Base-by-base conservation (phyloP, 2,329 filamentous ascomycete genomes). In the Sporothrix humicola region DNA sequence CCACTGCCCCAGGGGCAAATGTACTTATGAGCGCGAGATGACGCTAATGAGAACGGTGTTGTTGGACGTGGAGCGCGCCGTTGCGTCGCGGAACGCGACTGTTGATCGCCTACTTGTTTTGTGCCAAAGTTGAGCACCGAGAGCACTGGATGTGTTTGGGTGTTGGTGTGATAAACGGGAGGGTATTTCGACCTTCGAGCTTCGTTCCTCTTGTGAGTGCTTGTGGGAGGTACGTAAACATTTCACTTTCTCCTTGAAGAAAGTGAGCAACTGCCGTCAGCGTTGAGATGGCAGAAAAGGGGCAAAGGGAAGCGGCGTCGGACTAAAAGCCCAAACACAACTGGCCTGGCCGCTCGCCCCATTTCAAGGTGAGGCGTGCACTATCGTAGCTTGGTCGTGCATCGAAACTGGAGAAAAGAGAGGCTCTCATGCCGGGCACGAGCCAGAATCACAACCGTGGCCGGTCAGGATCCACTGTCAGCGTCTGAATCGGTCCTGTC, bases 1-100 rank as follows among this genome's bases (percentile, higher is more conserved):
- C 65, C 63, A 63, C 54, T 61, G 56, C 52, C 65, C 42, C 50
- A 59, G 71, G 48, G 37, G 61, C 50, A 6, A 48, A 63, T 26
- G 23, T 26, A 26, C 23, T 26, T 26, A 15, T 66, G 61, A 48
- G 20, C 42, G 46, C 42, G 23, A 44, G 17, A 20, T 48, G 42
- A 48, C 42, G 61, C 61, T 48, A 66, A 26, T 12, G 26, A 37
- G 37, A 15, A 59, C 13, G 23, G 54, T 46, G 59, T 65, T 46
- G 6, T 37, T 42, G 31, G 61, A 15, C 42, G 61, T 66, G 61
- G 61, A 66, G 42, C 42, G 61, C 61, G 20, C 42, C n/a, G n/a
- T 26, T 26, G 42, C 37, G 8, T 23, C 13, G 7, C 20, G 13
- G 8, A 9, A 54, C 17, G 15, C 58, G 23, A 26, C 23, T 26